Conservation (phyloP, 495 filamentous ascomycete genomes). For the Lentithecium fluviatile region DNA sequence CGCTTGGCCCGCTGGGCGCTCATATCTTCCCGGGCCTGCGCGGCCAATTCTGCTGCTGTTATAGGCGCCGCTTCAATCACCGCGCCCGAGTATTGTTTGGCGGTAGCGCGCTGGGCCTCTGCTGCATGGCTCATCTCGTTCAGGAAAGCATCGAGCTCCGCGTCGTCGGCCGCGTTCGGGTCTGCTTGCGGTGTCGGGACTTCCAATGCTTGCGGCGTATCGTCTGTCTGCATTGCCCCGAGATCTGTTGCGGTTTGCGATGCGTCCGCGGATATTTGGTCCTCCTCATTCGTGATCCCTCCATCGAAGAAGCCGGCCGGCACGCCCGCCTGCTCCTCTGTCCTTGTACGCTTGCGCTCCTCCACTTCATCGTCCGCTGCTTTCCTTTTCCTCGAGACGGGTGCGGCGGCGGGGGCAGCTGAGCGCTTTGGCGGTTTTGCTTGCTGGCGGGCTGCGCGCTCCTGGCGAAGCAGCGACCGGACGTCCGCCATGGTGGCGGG, state of each 20-base stretch:
- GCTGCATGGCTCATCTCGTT: slow-evolving; percentile 64
- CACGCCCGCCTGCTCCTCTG: slow-evolving; percentile 13
- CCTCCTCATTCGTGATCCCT: slow-evolving; percentile 1
- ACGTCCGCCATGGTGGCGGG: slow-evolving; percentile 70
- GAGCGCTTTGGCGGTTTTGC: slow-evolving; percentile 58
- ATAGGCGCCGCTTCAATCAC: slow-evolving; percentile 72
- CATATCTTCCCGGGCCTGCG: slow-evolving; percentile 60
- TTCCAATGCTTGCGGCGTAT: not conserved
- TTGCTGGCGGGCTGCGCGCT: slow-evolving; percentile 64
- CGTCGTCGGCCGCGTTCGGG: not conserved
- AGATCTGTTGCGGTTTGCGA: not conserved
- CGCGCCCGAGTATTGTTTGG: slow-evolving; percentile 39
- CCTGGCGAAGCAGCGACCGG: slow-evolving; percentile 75
- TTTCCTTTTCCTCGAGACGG: slow-evolving; percentile 59
- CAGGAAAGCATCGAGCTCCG: slow-evolving; percentile 22
- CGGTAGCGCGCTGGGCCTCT: slow-evolving; percentile 37
- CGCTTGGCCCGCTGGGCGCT: slow-evolving; percentile 52
- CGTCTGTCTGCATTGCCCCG: not conserved
- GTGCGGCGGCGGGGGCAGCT: slow-evolving; percentile 48
- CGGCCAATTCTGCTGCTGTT: slow-evolving; percentile 69
- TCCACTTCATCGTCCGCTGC: slow-evolving; percentile 51
- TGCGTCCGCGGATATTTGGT: not conserved
- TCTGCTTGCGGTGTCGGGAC: not conserved
- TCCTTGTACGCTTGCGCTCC: slow-evolving; percentile 44
- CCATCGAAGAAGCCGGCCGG: slow-evolving; percentile 32